Evolutionary conservation across 257 asterid genomes (phyloP), one percentile per base, ranked within the genome.

Genomic region (Asclepias syriaca): DNA sequence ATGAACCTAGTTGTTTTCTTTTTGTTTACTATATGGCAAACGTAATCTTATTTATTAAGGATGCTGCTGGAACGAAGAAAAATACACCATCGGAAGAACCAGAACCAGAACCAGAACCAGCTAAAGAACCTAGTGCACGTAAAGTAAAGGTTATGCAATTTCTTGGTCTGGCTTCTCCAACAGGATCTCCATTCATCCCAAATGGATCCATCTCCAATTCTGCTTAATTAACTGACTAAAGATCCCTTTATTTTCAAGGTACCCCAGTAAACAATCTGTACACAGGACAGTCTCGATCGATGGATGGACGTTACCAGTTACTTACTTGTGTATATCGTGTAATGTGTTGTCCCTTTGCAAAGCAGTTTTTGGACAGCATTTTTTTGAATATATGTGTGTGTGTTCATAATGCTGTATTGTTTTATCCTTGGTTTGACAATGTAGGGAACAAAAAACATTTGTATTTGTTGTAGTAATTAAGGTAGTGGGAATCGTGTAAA

Each of bases 161-260:
- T 73, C 82, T 81, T 49, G 85, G 80, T 56, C 72, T 81, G 73
- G 59, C 67, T 60, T 80, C 85, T 71, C 85, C 85, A 55, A 70
- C 51, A 24, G 80, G 76, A 43, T 81, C 85, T 68, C 85, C 85
- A 32, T 77, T 81, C 74, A 66, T 53, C 6, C 22, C 49, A 49
- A n/a, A 49, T 10, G 68, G 72, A 8, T 55, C 39, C 69, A 50
- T 48, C 67, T 22, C 27, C 49, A 39, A 49, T 55, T 53, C 61
- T 29, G 7, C 43, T 12, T n/a, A 21, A 76, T 13, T 70, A 48
- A 56, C 59, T 54, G 49, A 65, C 55, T n/a, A 50, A 49, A 54
- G 7, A 16, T 56, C 24, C 5, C 43, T 27, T 18, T 29, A 10
- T 39, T 57, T 14, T 45, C 59, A 27, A 32, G 53, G 63, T 72